Conservation (phyloP, 1,284 basidiomycete genomes). For the Apiotrichum montevideense region DNA sequence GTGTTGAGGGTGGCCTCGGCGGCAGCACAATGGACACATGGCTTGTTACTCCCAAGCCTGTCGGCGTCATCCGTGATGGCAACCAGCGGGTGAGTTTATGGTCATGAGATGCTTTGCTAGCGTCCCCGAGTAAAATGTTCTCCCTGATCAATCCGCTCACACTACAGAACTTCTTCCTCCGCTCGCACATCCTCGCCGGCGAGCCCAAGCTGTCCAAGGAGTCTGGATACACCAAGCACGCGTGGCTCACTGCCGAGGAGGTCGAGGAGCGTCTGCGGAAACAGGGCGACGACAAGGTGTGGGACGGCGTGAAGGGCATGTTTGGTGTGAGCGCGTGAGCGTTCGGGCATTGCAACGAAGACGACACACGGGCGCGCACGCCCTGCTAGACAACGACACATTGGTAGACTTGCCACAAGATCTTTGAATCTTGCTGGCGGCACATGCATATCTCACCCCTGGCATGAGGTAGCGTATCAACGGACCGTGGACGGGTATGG, state of each 20-base stretch:
- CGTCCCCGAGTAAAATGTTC: too few species aligned
- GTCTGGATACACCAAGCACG: slow-evolving; percentile 25
- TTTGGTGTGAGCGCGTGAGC: slow-evolving; percentile 24
- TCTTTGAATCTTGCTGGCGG: neutral
- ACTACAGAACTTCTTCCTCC: slow-evolving; percentile 44
- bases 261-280: slow-evolving; percentile 29
- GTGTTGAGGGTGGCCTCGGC: slow-evolving; percentile 31
- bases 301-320: slow-evolving; percentile 38
- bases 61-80: slow-evolving; percentile 33
- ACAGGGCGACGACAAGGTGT: slow-evolving; percentile 36
- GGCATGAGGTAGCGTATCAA: neutral
- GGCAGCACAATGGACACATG: slow-evolving; percentile 44
- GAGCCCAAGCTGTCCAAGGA: slow-evolving; percentile 30
- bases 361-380: neutral
- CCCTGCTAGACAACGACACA: neutral
- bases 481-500: too few species aligned
- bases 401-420: neutral
- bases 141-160: neutral
- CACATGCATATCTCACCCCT: slow-evolving; percentile 18
- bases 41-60: slow-evolving; percentile 45
- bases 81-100: slow-evolving; percentile 31
- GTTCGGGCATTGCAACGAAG: neutral
- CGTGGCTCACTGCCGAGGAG: slow-evolving; percentile 40
- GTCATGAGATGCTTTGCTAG: too few species aligned
- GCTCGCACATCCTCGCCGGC: slow-evolving; percentile 45